A percentile compares a stretch with the other conserved stretches of the same genome.
phyloP scores from a whole-genome alignment of 257 asterid species.

The Euphrasia confusa region DNA sequence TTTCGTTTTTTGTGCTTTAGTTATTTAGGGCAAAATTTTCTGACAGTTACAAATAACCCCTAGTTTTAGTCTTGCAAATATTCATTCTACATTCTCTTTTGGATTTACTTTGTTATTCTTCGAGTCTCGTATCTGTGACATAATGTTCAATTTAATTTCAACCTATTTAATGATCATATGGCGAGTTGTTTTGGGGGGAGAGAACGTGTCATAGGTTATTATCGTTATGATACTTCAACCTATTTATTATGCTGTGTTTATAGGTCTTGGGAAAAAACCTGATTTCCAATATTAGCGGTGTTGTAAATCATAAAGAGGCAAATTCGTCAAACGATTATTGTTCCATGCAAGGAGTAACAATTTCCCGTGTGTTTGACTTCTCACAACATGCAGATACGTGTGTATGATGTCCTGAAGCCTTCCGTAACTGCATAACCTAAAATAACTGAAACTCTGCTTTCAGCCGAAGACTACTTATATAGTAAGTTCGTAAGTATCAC shows the following conservation, averaged over 20 bases:
- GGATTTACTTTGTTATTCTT: not conserved
- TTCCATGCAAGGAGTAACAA: no score
- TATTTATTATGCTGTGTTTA: no score
- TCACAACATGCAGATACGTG: slow-evolving; percentile 2
- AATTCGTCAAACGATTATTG: no score
- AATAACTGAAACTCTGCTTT: slow-evolving; percentile 58
- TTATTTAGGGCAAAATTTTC: no score
- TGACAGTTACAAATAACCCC: no score
- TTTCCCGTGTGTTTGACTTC: not conserved
- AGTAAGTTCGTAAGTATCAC: slow-evolving; percentile 33
- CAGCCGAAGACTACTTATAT: slow-evolving; percentile 68
- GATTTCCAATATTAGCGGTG: no score
- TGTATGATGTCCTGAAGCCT: slow-evolving; percentile 81
- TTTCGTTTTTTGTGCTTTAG: no score
- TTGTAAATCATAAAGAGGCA: not conserved
- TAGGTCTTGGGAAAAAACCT: not conserved
- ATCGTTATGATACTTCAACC: not conserved
- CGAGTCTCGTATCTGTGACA: not conserved
- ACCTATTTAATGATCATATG: slow-evolving; percentile 75
- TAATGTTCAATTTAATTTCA: slow-evolving; percentile 9
- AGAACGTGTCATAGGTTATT: slow-evolving; percentile 82
- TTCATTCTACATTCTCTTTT: no score
- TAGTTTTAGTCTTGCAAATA: no score
- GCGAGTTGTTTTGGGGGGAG: slow-evolving; percentile 88
- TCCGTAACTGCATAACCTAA: slow-evolving; percentile 95